Base-by-base conservation (phyloP, 2,329 filamentous ascomycete genomes). In the Colletotrichum caudatum region DNA sequence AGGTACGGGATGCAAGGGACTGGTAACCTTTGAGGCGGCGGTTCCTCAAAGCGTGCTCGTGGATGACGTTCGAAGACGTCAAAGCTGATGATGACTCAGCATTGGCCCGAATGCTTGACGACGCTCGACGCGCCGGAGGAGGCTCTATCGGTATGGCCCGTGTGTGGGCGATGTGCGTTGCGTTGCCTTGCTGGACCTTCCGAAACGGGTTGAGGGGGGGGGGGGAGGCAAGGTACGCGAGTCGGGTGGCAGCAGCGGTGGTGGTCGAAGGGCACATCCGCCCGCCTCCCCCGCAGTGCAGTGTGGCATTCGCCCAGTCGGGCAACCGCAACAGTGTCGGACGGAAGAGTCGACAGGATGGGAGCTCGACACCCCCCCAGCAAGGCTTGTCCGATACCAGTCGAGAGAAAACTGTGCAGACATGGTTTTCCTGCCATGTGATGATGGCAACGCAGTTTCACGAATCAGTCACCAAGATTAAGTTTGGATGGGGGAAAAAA, bases 61-160 rank as follows among this genome's bases (percentile, higher is more conserved):
- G n/a, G 18, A 61, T 63, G 58, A 71, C 58, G 69, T 63, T 58
- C 41, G n/a, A 39, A 37, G 37, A 62, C 23, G 51, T 68, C 58
- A 70, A 9, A 53, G 51, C 39, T 54, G n/a, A 46, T 3, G 64
- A 68, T 68, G 69, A 63, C 51, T 68, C 58, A 63, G 64, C 58
- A 12, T 5, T 48, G 29, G 29, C 41, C 51, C 26, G 23, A 44
- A 35, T n/a, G 35, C 18, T 50, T 14, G 41, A 33, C 20, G 33
- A 20, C 23, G 50, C 26, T 64, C 44, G 54, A 67, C 16, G 39
- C 11, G 23, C 46, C 39, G 48, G 39, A 44, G 62, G 53, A 46
- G 44, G 44, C 18, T 46, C 39, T 8, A 29, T 69, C 37, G 37
- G 23, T 46, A 16, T 56, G 37, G 37, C 23, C 66, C 64, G 57